Base-by-base conservation (phyloP, 129 eudicot genomes). In the Rutidosis leptorrhynchoides region DNA sequence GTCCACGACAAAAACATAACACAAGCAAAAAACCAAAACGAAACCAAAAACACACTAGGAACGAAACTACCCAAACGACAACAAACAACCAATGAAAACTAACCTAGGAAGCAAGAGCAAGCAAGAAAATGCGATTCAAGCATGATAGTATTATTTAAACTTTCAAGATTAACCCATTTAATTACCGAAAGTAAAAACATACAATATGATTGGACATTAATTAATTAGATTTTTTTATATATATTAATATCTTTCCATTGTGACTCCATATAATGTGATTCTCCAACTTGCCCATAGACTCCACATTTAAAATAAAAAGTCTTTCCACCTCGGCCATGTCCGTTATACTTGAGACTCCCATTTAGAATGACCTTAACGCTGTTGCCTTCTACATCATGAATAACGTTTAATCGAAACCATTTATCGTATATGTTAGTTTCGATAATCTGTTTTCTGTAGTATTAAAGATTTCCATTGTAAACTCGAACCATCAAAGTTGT, bases 401-500 rank as follows among this genome's bases (percentile, higher is more conserved):
- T 55, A 9, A 23, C 61, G 24, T 55, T 55, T 2, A 55, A 12
- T 3, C 32, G 61, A 55, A 55, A 55, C 61, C 61, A 55, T 32
- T 67, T 52, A 52, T 67, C 21, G 15, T 67, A 67, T 21, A 75
- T 75, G 23, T 67, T 4, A 11, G 5, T 33, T 24, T 22, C 30
- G 10, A 75, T 19, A 24, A 75, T 74, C 30, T 51, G 20, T 11
- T 62, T 3, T 37, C 56, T 35, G 6, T 75, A 75, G 58, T 75
- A 68, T 23, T 24, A 63, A 19, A 82, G 80, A 12, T 42, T n/a
- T n/a, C 80, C 80, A 21, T 82, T 57, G 43, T 77, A 68, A 35
- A 69, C 77, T 28, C 80, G 61, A 23, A 81, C 58, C 74, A 82
- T 78, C 22, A 70, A 45, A 0, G 80, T 51, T 25, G 83, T 70